These are phyloP conservation scores for Colletotrichum coccodes DNA, from an alignment of 2,329 filamentous ascomycete species.

Conservation along the genomic window DNA sequence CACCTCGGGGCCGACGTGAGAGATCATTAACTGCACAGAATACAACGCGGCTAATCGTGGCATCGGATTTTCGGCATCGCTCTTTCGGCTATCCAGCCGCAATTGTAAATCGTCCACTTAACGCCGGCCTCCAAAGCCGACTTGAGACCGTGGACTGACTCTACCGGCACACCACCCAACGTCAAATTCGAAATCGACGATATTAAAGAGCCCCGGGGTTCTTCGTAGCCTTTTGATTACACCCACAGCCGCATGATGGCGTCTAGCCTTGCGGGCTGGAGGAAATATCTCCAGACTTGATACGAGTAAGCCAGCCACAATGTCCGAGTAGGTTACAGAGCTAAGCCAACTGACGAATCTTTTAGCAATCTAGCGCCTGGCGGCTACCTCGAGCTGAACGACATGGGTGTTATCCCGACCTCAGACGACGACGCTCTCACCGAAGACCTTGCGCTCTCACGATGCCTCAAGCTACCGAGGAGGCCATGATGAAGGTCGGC, in stretches of 20 bases:
- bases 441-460: slow-evolving; percentile 38
- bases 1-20: slow-evolving; percentile 34
- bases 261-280: slow-evolving; percentile 38
- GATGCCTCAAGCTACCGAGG: slow-evolving; percentile 42
- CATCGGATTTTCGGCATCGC: slow-evolving; percentile 41
- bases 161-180: slow-evolving; percentile 44
- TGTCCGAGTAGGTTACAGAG: too few relatives aligned
- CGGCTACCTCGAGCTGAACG: slow-evolving; percentile 49
- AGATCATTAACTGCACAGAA: too few relatives aligned
- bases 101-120: slow-evolving; percentile 51
- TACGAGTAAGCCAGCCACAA: slow-evolving; percentile 25
- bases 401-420: slow-evolving; percentile 42
- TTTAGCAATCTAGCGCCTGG: slow-evolving; percentile 39
- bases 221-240: slow-evolving; percentile 42
- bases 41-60: too few relatives aligned
- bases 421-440: slow-evolving; percentile 43
- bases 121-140: not conserved
- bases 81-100: slow-evolving; percentile 44
- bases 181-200: slow-evolving; percentile 53
- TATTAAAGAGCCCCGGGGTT: slow-evolving; percentile 44
- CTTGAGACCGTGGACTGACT: not conserved
- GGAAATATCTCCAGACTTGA: slow-evolving; percentile 33
- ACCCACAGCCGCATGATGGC: slow-evolving; percentile 44
- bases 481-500: slow-evolving; percentile 41
- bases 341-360: not conserved